Evolutionary conservation across 352 stramenopile species (phyloP).

Genomic region (Phytophthora nicotianae): DNA sequence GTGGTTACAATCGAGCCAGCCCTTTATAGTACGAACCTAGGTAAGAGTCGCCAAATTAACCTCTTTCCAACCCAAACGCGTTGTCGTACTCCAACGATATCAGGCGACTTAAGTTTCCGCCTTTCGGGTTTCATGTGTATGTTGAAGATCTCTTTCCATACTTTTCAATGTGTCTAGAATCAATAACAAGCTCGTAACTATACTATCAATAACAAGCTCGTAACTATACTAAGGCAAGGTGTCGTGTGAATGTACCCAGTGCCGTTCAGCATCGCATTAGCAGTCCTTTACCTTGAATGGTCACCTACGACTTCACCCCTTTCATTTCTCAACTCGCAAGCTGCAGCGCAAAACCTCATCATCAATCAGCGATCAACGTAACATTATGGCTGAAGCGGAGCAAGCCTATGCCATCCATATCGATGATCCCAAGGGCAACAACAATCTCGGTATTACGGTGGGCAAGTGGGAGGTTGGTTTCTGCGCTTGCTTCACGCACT

Average conservation of each 20-base stretch:
- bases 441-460: constrained; percentile 30
- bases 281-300: constrained; percentile 4
- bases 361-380: background rate
- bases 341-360: constrained; percentile 3
- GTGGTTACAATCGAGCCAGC: constrained; percentile 40
- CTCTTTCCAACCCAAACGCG: background rate
- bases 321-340: constrained; percentile 14
- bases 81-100: background rate
- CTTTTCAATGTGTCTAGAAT: too few relatives aligned
- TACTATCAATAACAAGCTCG: too few relatives aligned
- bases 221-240: too few relatives aligned
- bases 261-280: background rate
- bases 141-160: constrained; percentile 11
- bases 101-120: background rate
- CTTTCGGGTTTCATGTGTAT: background rate
- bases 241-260: constrained; percentile 3
- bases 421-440: constrained; percentile 15
- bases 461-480: constrained; percentile 31
- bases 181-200: too few relatives aligned
- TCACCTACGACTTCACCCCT: background rate
- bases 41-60: constrained; percentile 2
- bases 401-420: constrained; percentile 22
- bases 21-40: background rate
- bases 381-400: constrained; percentile 1
- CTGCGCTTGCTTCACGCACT: constrained; percentile 49